Conservation (phyloP, 495 filamentous ascomycete species). For the Glonium stellatum region DNA sequence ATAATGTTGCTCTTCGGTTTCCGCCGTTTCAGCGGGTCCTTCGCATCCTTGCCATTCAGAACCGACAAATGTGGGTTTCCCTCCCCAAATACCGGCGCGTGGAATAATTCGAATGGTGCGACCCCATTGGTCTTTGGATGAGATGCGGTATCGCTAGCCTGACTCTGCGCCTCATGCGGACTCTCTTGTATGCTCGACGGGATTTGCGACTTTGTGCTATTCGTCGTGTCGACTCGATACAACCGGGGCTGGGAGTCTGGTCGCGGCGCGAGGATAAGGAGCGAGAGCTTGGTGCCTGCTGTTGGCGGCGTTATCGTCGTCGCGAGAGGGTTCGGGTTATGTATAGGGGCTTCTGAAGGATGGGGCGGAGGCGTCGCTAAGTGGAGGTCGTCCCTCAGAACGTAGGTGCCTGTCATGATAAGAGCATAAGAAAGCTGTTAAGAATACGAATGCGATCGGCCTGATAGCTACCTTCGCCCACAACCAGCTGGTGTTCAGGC, state of each 20-base stretch:
- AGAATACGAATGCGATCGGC: slow-evolving; percentile 1
- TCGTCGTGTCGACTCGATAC: slow-evolving; percentile 43
- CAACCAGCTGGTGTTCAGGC: slow-evolving; percentile 74
- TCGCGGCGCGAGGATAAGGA: slow-evolving; percentile 60
- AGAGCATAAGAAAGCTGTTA: slow-evolving; percentile 5
- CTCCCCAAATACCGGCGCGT: slow-evolving; percentile 73
- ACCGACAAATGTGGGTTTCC: slow-evolving; percentile 65
- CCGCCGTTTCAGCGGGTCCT: slow-evolving; percentile 68
- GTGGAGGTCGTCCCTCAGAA: slow-evolving; percentile 78
- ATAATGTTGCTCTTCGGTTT: slow-evolving; percentile 97
- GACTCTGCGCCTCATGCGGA: slow-evolving; percentile 31
- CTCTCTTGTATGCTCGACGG: slow-evolving; percentile 38
- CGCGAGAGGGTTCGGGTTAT: slow-evolving; percentile 82
- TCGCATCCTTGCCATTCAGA: slow-evolving; percentile 44
- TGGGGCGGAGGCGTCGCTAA: slow-evolving; percentile 93
- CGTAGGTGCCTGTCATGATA: slow-evolving; percentile 65
- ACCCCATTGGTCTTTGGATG: slow-evolving; percentile 29
- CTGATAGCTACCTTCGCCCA: slow-evolving; percentile 69
- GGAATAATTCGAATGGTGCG: slow-evolving; percentile 17
- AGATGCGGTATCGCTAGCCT: slow-evolving; percentile 29
- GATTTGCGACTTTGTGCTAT: slow-evolving; percentile 39
- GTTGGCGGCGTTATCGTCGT: slow-evolving; percentile 75
- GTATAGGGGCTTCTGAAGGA: slow-evolving; percentile 78
- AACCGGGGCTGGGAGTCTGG: slow-evolving; percentile 51
- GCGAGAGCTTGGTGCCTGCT: slow-evolving; percentile 76